A percentile compares a stretch with the other conserved stretches of the same genome.
Conservation (phyloP, 768 basidiomycete genomes). For the Boletus rubroflammeus region DNA sequence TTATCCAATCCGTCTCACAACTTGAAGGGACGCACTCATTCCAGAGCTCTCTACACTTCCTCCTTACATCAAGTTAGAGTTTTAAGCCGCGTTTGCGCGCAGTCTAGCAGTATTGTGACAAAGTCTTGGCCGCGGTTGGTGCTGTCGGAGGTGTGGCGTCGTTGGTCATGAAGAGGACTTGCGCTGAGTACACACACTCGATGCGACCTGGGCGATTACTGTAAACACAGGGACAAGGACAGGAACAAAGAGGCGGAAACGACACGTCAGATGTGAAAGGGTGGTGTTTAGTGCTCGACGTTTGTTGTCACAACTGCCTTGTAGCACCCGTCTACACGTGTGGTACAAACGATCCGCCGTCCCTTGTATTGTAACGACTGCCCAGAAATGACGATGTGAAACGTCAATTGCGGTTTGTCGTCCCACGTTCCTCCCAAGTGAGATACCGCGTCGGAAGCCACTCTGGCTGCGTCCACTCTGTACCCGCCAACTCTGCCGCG, state of each 20-base stretch:
- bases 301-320: background rate
- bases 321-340: background rate
- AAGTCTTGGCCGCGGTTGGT: constrained; percentile 38
- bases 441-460: constrained; percentile 63
- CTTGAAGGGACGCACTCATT: too few species aligned
- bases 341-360: background rate
- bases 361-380: too few species aligned
- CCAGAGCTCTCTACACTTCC: constrained; percentile 37
- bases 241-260: background rate
- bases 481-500: constrained; percentile 40
- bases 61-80: constrained; percentile 31
- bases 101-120: constrained; percentile 42
- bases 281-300: background rate
- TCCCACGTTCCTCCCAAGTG: constrained; percentile 29
- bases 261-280: background rate
- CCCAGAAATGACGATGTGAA: background rate
- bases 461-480: constrained; percentile 47
- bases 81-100: constrained; percentile 41
- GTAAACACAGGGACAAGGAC: background rate
- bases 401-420: background rate
- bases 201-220: constrained; percentile 10
- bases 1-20: constrained; percentile 30
- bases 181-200: constrained; percentile 5
- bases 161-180: constrained; percentile 16
- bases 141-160: constrained; percentile 14